Evolutionary conservation across 192 early-diverging fungal genomes (phyloP), one percentile per base, ranked within the genome.

Genomic region (Entomortierella beljakovae): DNA sequence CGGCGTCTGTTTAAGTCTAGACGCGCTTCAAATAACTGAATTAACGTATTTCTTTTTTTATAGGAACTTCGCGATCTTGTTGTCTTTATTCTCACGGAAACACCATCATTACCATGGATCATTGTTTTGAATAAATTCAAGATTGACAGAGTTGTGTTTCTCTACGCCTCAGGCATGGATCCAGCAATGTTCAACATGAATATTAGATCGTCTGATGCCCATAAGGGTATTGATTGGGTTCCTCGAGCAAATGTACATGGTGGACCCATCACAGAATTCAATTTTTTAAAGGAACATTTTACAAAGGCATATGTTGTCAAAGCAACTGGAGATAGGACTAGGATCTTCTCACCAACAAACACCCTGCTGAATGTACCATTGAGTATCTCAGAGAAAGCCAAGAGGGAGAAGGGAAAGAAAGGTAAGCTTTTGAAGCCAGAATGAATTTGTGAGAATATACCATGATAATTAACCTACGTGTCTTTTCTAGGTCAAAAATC

Each of bases 1-100:
- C 61, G 22, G 22, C 46, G n/a, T n/a, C n/a, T n/a, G n/a, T n/a
- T n/a, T n/a, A n/a, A n/a, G n/a, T n/a, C n/a, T n/a, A n/a, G n/a
- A n/a, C n/a, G n/a, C 50, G 9, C 13, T 22, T 7, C 26, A 29
- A 55, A 31, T 29, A 29, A 10, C 4, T 25, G 22, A 2, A 25
- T 23, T 53, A 26, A 40, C 62, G 0, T 22, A 34, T n/a, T 5
- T 32, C 22, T 51, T 37, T 53, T 8, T 18, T 25, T 1, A 70
- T 68, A 82, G 53, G 72, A 84, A 40, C 31, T 87, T 6, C 83
- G 85, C 22, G 83, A 88, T 22, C 80, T 83, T 6, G 55, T 88
- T 10, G 55, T 85, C 0, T 85, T 82, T 40, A 70, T 80, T 15
- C 56, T 88, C 23, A 72, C 83, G 40, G 81, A 86, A 35, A 79